These are phyloP conservation scores for Melanogaster broomeanus DNA, from an alignment of 768 basidiomycete species.

Conservation along the genomic window DNA sequence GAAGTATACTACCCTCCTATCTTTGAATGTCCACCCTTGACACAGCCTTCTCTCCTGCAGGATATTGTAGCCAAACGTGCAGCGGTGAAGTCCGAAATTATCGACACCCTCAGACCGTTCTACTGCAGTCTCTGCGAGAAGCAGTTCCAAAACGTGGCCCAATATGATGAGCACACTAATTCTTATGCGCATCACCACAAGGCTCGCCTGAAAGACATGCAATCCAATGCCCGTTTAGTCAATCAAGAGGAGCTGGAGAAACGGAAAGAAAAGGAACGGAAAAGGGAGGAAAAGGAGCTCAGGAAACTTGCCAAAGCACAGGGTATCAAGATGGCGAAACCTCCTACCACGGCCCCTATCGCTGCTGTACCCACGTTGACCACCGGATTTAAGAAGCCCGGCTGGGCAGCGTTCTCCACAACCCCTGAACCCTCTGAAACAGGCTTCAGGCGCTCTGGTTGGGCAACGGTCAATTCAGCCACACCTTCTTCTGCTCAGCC, in stretches of 20 bases:
- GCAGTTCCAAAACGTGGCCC: constrained; percentile 83
- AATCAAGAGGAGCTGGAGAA: constrained; percentile 68
- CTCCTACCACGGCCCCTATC: constrained; percentile 17
- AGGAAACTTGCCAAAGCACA: constrained; percentile 81
- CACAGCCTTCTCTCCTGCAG: constrained; percentile 35
- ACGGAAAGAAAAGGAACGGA: constrained; percentile 83
- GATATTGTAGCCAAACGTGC: constrained; percentile 62
- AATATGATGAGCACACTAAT: constrained; percentile 89
- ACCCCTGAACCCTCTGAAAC: constrained; percentile 9
- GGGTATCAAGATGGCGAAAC: constrained; percentile 65
- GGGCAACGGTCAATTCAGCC: constrained; percentile 14
- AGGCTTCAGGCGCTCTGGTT: constrained; percentile 12
- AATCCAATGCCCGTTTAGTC: constrained; percentile 67
- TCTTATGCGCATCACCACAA: constrained; percentile 89
- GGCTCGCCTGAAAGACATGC: constrained; percentile 80
- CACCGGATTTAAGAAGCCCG: constrained; percentile 44
- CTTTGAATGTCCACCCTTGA: constrained; percentile 8
- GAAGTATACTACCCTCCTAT: constrained; percentile 47
- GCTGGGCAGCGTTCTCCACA: constrained; percentile 46
- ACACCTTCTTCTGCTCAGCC: constrained; percentile 24
- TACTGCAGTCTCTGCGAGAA: constrained; percentile 86
- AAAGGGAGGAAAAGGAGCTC: constrained; percentile 82
- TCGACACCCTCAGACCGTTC: constrained; percentile 67
- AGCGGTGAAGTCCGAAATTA: constrained; percentile 69
- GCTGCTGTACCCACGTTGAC: constrained; percentile 21